Base-by-base conservation (phyloP, 2,329 filamentous ascomycete genomes). In the Apiospora rasikravindrae region DNA sequence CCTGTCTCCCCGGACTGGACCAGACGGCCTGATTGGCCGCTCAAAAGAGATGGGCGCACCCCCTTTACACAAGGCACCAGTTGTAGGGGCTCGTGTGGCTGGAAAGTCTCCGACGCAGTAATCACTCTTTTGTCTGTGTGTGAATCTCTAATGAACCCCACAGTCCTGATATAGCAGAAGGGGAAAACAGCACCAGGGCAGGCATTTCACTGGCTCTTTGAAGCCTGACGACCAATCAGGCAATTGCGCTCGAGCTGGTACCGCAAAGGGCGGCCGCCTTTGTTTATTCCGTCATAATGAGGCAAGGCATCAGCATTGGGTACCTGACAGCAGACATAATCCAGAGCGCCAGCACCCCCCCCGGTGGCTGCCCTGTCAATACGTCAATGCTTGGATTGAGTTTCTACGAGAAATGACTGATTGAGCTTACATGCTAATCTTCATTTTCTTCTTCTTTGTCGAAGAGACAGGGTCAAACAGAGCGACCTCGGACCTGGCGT, bases 131-230 rank as follows among this genome's bases (percentile, higher is more conserved):
- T 4, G 8, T 40, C 29, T 61, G 11, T 11, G 16, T 8, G 16
- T 37, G 26, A 61, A 11, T 22, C 53, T 37, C 53, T 61, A 37
- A 61, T 61, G 53, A 37, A 61, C 57, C 57, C 57, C 57, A 22
- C 57, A 40, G n/a, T 64, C 57, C n/a, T 24, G 33, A 64, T 64
- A 40, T 40, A 64, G 57, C 57, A 51, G n/a, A 64, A 40, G 19
- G 10, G 19, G 19, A 29, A 40, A 11, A 40, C 29, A 57, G 11
- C 53, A 22, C 57, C 45, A 47, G 33, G 57, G 57, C 57, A 64
- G 22, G 4, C 19, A 24, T 24, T 40, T 33, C 16, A 40, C 10
- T 64, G 33, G 19, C 33, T 37, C 33, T 6, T 64, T 64, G 57
- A 37, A n/a, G 33, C 33, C 33, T 5, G 22, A 40, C 33, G 57